Percentiles rank a stretch among this genome's conserved stretches.
Conservation (phyloP, 1,284 basidiomycete genomes). For the Cryptococcus maquisensis region DNA sequence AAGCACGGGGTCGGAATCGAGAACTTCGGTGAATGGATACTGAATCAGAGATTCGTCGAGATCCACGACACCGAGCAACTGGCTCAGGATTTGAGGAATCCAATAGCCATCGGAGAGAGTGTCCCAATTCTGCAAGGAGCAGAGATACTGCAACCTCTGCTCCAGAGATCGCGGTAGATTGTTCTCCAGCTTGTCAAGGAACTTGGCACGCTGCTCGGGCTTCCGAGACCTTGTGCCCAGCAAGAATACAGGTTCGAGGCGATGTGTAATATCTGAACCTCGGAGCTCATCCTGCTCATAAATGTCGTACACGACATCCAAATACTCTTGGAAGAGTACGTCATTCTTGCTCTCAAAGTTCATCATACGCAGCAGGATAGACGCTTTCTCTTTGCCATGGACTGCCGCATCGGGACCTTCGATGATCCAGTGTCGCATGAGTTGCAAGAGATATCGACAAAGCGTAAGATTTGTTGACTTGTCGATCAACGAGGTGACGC, state of each 20-base stretch:
- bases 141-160: slow-evolving; percentile 80
- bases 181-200: slow-evolving; percentile 85
- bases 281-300: slow-evolving; percentile 82
- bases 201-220: slow-evolving; percentile 71
- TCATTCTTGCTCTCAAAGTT: slow-evolving; percentile 75
- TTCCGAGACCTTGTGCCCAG: slow-evolving; percentile 86
- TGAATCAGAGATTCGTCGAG: slow-evolving; percentile 52
- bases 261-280: slow-evolving; percentile 88
- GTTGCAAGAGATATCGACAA: slow-evolving; percentile 80
- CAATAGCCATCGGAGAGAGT: slow-evolving; percentile 88
- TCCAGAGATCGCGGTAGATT: slow-evolving; percentile 80
- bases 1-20: slow-evolving; percentile 24
- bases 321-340: slow-evolving; percentile 76
- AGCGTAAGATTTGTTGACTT: slow-evolving; percentile 81
- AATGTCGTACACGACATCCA: slow-evolving; percentile 89
- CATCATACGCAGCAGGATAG: slow-evolving; percentile 83
- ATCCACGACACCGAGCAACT: slow-evolving; percentile 81
- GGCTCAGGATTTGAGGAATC: slow-evolving; percentile 87
- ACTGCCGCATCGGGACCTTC: slow-evolving; percentile 69
- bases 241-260: slow-evolving; percentile 89
- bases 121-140: slow-evolving; percentile 96
- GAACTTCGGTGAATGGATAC: slow-evolving; percentile 12
- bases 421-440: slow-evolving; percentile 83
- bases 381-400: slow-evolving; percentile 94
- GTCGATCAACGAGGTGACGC: slow-evolving; percentile 77